Conservation (phyloP, 2,329 filamentous ascomycete species). For the Ophiostoma quercus region DNA sequence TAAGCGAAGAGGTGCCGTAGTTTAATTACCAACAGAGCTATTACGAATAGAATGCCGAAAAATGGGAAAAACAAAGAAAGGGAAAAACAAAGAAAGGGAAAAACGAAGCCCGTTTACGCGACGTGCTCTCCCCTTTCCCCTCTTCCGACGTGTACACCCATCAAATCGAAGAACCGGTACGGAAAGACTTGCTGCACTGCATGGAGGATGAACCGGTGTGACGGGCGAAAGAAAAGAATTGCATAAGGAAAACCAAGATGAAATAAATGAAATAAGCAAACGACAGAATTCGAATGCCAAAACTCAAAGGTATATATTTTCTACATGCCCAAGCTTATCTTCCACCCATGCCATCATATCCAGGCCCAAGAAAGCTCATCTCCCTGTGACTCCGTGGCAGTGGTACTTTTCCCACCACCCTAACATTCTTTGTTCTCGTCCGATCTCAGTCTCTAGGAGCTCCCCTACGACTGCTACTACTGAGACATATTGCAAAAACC, state of each 20-base stretch:
- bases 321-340: not conserved
- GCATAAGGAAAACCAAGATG: not conserved
- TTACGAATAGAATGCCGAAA: not conserved
- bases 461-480: not conserved
- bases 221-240: not conserved
- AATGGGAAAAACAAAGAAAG: not conserved
- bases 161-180: too few relatives aligned
- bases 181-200: not conserved
- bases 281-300: not conserved
- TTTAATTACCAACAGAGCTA: not conserved
- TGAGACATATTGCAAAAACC: not conserved
- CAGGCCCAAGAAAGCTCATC: not conserved
- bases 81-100: not conserved
- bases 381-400: not conserved
- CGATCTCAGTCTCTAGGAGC: not conserved
- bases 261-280: not conserved
- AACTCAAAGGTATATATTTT: not conserved
- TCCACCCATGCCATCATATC: not conserved
- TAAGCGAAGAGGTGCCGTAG: not conserved
- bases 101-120: not conserved
- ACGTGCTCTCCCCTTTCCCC: not conserved
- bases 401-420: not conserved
- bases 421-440: constrained; percentile 1
- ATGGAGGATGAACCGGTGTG: not conserved
- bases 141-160: not conserved